Percentiles rank a stretch among this genome's conserved stretches.
These are phyloP conservation scores for Helichrysum umbraculigerum DNA, from an alignment of 129 eudicot genomes.

Conservation along the genomic window DNA sequence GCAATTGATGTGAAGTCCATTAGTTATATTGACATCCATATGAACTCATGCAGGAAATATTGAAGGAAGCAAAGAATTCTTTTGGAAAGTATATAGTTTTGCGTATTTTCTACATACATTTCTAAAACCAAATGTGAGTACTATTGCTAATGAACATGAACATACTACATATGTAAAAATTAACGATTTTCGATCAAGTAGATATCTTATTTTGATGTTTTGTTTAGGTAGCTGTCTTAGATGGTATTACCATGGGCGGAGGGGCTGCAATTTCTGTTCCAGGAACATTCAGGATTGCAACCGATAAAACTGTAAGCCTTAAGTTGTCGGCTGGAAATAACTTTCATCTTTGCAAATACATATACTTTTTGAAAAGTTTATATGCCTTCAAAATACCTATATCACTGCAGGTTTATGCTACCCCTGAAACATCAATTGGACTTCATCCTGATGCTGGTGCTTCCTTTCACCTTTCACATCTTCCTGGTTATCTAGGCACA, in stretches of 20 bases:
- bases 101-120: conserved; percentile 60
- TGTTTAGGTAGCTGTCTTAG: conserved; percentile 70
- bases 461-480: conserved; percentile 76
- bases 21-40: background rate
- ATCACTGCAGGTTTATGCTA: conserved; percentile 69
- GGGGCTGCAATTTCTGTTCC: conserved; percentile 82
- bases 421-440: conserved; percentile 84
- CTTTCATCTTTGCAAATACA: background rate
- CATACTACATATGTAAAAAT: background rate
- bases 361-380: background rate
- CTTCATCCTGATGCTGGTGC: conserved; percentile 93
- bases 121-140: conserved; percentile 82
- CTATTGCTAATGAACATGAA: background rate
- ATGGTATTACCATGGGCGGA: conserved; percentile 89
- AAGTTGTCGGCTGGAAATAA: background rate
- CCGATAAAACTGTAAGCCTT: conserved; percentile 71
- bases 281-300: conserved; percentile 72
- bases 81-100: conserved; percentile 50
- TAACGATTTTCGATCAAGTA: conserved; percentile 11
- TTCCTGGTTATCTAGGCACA: conserved; percentile 79
- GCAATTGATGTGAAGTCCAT: background rate
- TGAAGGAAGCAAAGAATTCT: conserved; percentile 66
- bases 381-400: background rate
- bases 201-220: background rate
- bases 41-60: conserved; percentile 49